Percentiles rank a stretch among this genome's conserved stretches.
phyloP scores from a whole-genome alignment of 768 basidiomycete species.

The Rhizopogon vesiculosus region DNA sequence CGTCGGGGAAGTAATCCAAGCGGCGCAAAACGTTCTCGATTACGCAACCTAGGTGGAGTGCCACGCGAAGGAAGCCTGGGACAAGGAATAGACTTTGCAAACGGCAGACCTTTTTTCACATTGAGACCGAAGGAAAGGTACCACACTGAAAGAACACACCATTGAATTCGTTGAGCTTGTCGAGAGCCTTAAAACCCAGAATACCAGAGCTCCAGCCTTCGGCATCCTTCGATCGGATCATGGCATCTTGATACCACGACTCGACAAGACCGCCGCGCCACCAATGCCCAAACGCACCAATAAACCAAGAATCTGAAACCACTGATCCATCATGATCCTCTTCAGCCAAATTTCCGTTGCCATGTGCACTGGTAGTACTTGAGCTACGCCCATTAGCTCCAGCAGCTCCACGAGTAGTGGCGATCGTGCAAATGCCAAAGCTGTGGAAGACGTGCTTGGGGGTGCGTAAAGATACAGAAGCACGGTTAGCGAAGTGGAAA shows the following conservation, averaged over 20 bases:
- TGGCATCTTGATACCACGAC: conserved; percentile 71
- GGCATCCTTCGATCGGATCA: conserved; percentile 59
- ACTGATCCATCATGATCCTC: conserved; percentile 40
- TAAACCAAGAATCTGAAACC: conserved; percentile 79
- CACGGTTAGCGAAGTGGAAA: conserved; percentile 89
- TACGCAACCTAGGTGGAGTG: conserved; percentile 52
- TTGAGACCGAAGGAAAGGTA: background rate
- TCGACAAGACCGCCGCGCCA: conserved; percentile 82
- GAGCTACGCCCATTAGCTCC: conserved; percentile 50
- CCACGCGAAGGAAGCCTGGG: conserved; percentile 38
- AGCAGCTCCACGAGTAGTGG: conserved; percentile 34
- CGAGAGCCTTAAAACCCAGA: conserved; percentile 67
- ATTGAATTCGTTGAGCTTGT: conserved; percentile 62
- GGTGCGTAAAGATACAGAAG: conserved; percentile 88
- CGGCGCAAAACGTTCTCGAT: conserved; percentile 52
- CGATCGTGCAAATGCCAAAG: conserved; percentile 85
- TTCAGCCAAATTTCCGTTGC: conserved; percentile 18
- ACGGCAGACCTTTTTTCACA: conserved; percentile 38
- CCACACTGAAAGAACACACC: conserved; percentile 36
- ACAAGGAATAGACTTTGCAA: conserved; percentile 44
- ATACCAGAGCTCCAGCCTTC: conserved; percentile 79
- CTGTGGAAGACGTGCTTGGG: conserved; percentile 85
- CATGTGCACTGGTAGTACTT: conserved; percentile 22
- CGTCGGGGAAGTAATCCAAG: conserved; percentile 37
- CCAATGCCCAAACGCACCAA: conserved; percentile 90